Evolutionary conservation across 805 yeast species (phyloP), one percentile per base, ranked within the genome.

Genomic region (Ogataea naganishii): DNA sequence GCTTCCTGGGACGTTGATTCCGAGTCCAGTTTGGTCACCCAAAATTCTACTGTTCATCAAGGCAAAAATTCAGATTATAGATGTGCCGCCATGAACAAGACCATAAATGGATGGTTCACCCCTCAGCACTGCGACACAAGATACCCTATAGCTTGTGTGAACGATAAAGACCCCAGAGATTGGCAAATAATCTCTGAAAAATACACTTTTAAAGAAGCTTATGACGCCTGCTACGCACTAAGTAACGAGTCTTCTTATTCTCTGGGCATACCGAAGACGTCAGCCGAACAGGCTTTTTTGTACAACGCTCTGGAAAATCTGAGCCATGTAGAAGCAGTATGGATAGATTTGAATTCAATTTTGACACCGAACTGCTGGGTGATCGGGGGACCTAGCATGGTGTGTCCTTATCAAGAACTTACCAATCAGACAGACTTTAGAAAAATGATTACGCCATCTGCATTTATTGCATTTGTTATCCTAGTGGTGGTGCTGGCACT

Each of bases 271-370:
- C 88, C 88, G 0, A 43, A 46, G 7, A 57, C 71, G 2, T 66
- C 82, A 2, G 33, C 66, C 3, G 68, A 75, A 30, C 70, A 71
- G 33, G 35, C 30, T 3, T 36, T 34, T 33, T 39, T 64, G 13
- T 33, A 37, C 1, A 24, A 31, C 3, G 24, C 34, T 3, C 23
- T 61, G 16, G 39, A 42, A 0, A 23, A 31, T 0, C 36, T 42
- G 3, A 49, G 54, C 11, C 37, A 44, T 2, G 40, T 36, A 11
- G 52, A 41, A 10, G 69, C 71, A 0, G 58, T 74, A 0, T 88
- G 96, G 96, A 70, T 85, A 4, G 85, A 84, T 53, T 42, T 85
- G 38, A 88, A 89, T 48, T 83, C 88, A 12, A 64, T 89, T 14
- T 69, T 83, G 1, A 74, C 76, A 14, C 56, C 66, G 3, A 69